Conservation (phyloP, 208 protist genomes). For the Wallacemonas sp. region DNA sequence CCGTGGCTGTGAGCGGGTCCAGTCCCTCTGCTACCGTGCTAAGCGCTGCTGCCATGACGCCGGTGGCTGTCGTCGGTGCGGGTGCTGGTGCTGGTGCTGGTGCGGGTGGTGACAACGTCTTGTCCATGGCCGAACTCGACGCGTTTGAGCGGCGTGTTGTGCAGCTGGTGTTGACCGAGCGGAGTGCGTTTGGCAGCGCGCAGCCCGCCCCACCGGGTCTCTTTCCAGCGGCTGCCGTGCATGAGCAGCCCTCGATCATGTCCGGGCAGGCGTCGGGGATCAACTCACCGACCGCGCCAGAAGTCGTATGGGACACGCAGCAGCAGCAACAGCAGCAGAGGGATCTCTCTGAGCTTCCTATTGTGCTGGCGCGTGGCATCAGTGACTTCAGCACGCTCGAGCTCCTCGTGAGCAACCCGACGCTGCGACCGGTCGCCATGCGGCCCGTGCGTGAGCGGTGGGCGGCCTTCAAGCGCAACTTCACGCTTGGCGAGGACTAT, state of each 20-base stretch:
- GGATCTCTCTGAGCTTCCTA: slow-evolving; percentile 35
- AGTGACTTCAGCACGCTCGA: slow-evolving; percentile 65
- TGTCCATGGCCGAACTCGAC: slow-evolving; percentile 31
- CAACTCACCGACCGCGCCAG: not conserved
- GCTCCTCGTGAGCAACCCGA: slow-evolving; percentile 33
- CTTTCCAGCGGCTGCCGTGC: slow-evolving; percentile 13
- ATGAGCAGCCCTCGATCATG: not conserved
- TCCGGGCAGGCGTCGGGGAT: not conserved
- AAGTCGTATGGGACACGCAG: not conserved
- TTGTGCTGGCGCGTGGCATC: slow-evolving; percentile 63
- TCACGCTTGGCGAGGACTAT: slow-evolving; percentile 54
- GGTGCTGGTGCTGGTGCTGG: not conserved
- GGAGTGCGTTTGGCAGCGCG: not conserved
- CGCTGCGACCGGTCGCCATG: slow-evolving; percentile 8
- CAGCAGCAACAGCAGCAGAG: too few species aligned
- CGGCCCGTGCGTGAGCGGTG: slow-evolving; percentile 42
- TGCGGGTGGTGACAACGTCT: not conserved
- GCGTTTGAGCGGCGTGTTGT: slow-evolving; percentile 54
- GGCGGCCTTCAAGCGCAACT: slow-evolving; percentile 64
- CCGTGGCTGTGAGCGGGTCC: too few species aligned
- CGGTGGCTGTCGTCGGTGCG: too few species aligned
- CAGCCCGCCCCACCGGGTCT: not conserved
- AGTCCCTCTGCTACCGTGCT: too few species aligned
- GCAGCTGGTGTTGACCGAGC: slow-evolving; percentile 32
- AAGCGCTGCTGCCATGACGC: too few species aligned